phyloP scores from a whole-genome alignment of 176 grass and related monocot genomes.

The Triticum turgidum region DNA sequence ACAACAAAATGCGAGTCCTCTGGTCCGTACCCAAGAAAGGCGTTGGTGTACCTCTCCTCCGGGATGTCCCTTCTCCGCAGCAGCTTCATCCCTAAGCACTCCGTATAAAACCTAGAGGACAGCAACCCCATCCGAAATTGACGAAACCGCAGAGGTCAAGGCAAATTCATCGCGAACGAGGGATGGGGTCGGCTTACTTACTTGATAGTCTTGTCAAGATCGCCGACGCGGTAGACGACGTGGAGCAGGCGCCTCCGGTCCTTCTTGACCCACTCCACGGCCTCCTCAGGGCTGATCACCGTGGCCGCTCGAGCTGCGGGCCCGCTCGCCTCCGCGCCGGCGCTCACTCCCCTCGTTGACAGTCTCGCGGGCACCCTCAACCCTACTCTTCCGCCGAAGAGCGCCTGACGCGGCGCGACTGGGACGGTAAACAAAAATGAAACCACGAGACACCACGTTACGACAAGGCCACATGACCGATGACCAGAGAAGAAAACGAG shows the following conservation, averaged over 20 bases:
- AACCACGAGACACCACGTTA: constrained; percentile 18
- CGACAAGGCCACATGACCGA: neutral
- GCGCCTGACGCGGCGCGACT: constrained; percentile 48
- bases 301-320: constrained; percentile 40
- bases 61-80: constrained; percentile 82
- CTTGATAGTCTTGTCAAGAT: constrained; percentile 86
- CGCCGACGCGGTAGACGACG: constrained; percentile 92
- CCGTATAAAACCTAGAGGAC: constrained; percentile 79
- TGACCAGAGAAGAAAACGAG: neutral
- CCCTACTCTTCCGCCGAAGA: constrained; percentile 36
- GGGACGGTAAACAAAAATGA: neutral
- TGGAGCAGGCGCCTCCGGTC: constrained; percentile 82
- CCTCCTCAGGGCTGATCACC: constrained; percentile 55
- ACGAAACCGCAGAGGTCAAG: neutral
- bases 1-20: constrained; percentile 92
- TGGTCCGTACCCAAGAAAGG: constrained; percentile 92
- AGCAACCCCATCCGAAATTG: constrained; percentile 7
- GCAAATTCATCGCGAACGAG: neutral
- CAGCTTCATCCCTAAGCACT: constrained; percentile 92
- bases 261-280: constrained; percentile 77
- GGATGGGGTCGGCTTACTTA: constrained; percentile 42
- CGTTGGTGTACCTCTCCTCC: constrained; percentile 95
- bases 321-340: constrained; percentile 29
- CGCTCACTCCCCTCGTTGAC: constrained; percentile 42
- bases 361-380: constrained; percentile 41